Evolutionary conservation across 1,139 yeast genomes (phyloP).

Genomic region (Pichia sp.): DNA sequence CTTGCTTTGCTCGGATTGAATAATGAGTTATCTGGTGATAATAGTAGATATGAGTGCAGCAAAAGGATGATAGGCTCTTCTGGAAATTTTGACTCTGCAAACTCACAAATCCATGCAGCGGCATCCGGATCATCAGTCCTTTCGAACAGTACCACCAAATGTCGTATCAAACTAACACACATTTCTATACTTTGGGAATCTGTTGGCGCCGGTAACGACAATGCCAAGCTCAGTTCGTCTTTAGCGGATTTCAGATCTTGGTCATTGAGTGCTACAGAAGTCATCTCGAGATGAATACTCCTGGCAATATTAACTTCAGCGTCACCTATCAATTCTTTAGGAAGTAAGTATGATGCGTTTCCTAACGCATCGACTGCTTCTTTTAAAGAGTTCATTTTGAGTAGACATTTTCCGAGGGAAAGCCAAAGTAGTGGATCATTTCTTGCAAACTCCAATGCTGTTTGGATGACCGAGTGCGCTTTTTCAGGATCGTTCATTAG

Average conservation of each 20-base stretch:
- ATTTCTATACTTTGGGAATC: conserved; percentile 32
- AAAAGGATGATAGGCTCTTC: conserved; percentile 41
- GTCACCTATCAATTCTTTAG: conserved; percentile 39
- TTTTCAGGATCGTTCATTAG: conserved; percentile 45
- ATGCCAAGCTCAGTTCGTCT: conserved; percentile 45
- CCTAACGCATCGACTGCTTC: conserved; percentile 47
- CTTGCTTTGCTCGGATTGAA: conserved; percentile 37
- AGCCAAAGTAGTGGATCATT: conserved; percentile 46
- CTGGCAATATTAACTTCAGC: conserved; percentile 45
- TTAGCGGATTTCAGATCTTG: conserved; percentile 46
- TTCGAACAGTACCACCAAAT: conserved; percentile 47
- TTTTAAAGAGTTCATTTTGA: conserved; percentile 39
- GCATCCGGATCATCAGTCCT: conserved; percentile 45
- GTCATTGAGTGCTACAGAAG: conserved; percentile 49
- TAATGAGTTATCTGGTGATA: conserved; percentile 30
- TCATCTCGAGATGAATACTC: conserved; percentile 50
- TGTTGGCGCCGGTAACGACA: conserved; percentile 44
- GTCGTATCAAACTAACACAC: conserved; percentile 49
- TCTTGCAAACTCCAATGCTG: conserved; percentile 40
- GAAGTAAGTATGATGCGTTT: conserved; percentile 33
- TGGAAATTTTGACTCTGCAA: conserved; percentile 43
- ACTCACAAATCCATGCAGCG: conserved; percentile 46
- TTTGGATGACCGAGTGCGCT: conserved; percentile 46
- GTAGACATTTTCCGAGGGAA: conserved; percentile 42
- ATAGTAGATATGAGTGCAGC: conserved; percentile 44